A percentile compares a stretch with the other conserved stretches of the same genome.
These are phyloP conservation scores for Phytophthora europaea DNA, from an alignment of 352 stramenopile genomes.

Conservation along the genomic window DNA sequence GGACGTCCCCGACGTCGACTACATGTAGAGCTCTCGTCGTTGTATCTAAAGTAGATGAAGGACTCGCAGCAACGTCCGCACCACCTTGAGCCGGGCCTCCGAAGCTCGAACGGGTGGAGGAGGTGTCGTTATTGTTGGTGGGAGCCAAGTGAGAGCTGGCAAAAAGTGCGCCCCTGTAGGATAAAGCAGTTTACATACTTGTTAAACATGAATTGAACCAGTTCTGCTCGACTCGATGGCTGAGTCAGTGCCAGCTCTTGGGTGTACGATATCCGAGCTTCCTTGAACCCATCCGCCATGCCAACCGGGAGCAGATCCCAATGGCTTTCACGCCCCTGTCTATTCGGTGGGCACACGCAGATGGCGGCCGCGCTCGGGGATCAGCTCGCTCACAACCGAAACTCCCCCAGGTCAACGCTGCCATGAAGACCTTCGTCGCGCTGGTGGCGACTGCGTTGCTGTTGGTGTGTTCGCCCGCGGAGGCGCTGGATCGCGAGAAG, in stretches of 20 bases:
- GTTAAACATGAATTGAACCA: constrained; percentile 30
- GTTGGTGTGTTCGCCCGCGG: constrained; percentile 12
- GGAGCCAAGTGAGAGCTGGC: constrained; percentile 2
- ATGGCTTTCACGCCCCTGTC: constrained; percentile 9
- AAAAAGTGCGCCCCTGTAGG: constrained; percentile 20
- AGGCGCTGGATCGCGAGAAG: constrained; percentile 35
- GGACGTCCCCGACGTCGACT: constrained; percentile 28
- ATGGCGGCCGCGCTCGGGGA: not conserved
- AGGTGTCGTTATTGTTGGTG: not conserved
- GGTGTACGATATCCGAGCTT: not conserved
- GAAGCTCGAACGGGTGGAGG: not conserved
- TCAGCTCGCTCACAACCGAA: constrained; percentile 27
- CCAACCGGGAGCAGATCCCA: constrained; percentile 23
- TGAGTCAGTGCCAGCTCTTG: constrained; percentile 5
- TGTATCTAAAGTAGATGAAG: not conserved
- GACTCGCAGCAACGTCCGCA: not conserved
- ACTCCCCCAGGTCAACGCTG: not conserved
- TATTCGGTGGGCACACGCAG: constrained; percentile 12
- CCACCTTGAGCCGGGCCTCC: constrained; percentile 15
- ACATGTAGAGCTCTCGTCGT: constrained; percentile 19
- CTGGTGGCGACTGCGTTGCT: constrained; percentile 17
- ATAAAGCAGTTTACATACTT: constrained; percentile 19
- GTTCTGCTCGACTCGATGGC: not conserved
- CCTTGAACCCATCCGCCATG: not conserved
- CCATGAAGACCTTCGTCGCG: constrained; percentile 22